phyloP scores from a whole-genome alignment of 306 rosid genomes.

The Prunus davidiana region DNA sequence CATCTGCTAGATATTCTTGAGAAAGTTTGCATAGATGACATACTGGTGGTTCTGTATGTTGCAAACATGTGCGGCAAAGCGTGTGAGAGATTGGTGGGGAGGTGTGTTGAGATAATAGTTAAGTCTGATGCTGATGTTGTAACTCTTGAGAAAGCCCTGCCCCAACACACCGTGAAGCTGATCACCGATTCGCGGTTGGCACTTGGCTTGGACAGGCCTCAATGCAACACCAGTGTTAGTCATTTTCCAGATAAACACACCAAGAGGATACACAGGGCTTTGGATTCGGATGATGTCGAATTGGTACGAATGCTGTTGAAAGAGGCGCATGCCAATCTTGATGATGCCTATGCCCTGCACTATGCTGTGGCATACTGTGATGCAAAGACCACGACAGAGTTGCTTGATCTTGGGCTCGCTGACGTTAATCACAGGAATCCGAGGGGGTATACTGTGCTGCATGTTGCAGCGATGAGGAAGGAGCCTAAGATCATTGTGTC shows the following conservation, averaged over 20 bases:
- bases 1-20: slow-evolving; percentile 46
- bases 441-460: slow-evolving; percentile 60
- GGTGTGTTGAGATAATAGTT: slow-evolving; percentile 40
- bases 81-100: slow-evolving; percentile 34
- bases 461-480: slow-evolving; percentile 51
- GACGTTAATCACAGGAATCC: slow-evolving; percentile 49
- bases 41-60: slow-evolving; percentile 44
- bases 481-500: slow-evolving; percentile 68
- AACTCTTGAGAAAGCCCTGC: slow-evolving; percentile 49
- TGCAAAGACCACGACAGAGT: slow-evolving; percentile 49
- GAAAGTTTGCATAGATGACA: slow-evolving; percentile 44
- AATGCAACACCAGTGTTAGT: neutral
- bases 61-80: slow-evolving; percentile 45
- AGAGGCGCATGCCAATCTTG: slow-evolving; percentile 57
- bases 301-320: slow-evolving; percentile 56
- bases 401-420: slow-evolving; percentile 66
- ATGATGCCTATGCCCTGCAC: slow-evolving; percentile 66
- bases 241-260: slow-evolving; percentile 46
- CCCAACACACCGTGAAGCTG: slow-evolving; percentile 38
- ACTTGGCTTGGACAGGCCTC: slow-evolving; percentile 22
- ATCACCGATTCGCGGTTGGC: slow-evolving; percentile 37
- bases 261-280: slow-evolving; percentile 59
- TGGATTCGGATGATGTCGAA: slow-evolving; percentile 68
- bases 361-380: slow-evolving; percentile 65
- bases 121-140: slow-evolving; percentile 41